These are phyloP conservation scores for Rutstroemia sp. DNA, from an alignment of 2,329 filamentous ascomycete genomes.

Conservation along the genomic window DNA sequence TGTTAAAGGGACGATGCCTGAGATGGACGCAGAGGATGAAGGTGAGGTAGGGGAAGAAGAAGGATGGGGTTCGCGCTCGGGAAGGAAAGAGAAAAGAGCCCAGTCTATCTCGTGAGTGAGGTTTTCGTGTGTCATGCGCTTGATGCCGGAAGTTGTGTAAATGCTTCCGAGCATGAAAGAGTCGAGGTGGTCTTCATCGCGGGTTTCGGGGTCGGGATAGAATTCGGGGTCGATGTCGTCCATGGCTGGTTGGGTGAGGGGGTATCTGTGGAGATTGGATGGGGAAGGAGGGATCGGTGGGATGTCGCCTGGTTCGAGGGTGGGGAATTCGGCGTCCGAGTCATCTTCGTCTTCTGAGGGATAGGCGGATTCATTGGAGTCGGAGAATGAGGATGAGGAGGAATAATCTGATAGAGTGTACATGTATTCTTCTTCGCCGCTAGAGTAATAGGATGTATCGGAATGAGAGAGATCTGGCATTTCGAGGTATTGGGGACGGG, in stretches of 20 bases:
- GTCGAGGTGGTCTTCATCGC: conserved; percentile 73
- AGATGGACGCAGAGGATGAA: conserved; percentile 39
- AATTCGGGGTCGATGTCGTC: conserved; percentile 83
- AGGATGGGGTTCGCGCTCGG: conserved; percentile 46
- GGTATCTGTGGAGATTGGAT: conserved; percentile 56
- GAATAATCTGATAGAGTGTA: conserved; percentile 58
- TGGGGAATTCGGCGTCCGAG: conserved; percentile 45
- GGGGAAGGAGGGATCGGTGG: conserved; percentile 68
- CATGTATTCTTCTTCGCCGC: conserved; percentile 44
- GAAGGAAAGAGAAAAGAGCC: conserved; percentile 76
- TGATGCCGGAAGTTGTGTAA: conserved; percentile 84
- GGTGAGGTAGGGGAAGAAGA: conserved; percentile 56
- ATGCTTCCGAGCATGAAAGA: conserved; percentile 76
- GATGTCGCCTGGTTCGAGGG: conserved; percentile 65
- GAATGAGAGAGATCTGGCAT: conserved; percentile 32
- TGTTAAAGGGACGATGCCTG: conserved; percentile 48
- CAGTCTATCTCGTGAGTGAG: conserved; percentile 90
- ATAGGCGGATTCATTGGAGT: conserved; percentile 13
- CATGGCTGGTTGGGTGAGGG: conserved; percentile 85
- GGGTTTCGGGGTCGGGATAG: conserved; percentile 62
- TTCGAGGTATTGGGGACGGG: conserved; percentile 14
- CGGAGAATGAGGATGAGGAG: conserved; percentile 36
- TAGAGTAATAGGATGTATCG: conserved; percentile 24
- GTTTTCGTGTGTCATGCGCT: conserved; percentile 62
- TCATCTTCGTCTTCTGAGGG: conserved; percentile 31